Base-by-base conservation (phyloP, 768 basidiomycete species). In the Trametes gibbosa region DNA sequence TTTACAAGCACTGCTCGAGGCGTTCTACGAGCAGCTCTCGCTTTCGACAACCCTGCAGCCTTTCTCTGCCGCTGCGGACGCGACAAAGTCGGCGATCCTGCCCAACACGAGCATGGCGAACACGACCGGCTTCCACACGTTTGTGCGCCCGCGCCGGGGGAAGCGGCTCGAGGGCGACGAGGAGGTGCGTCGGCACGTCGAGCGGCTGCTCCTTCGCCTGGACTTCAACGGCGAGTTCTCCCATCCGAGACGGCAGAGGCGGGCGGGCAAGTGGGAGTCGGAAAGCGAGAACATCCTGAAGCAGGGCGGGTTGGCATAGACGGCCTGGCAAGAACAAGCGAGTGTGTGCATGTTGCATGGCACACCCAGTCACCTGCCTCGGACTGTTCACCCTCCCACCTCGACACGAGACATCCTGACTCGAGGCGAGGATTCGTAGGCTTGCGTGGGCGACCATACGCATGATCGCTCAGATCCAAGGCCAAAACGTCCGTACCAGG, bases 221-320 rank as follows among this genome's bases (percentile, higher is more conserved):
- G 94, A 96, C 73, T 90, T 94, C 70, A 94, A 92, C 65, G 90
- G 87, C 13, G 82, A 79, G 46, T 84, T 90, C 63, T 89, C 89
- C 16, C 81, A 76, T 32, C 77, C 78, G 13, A 72, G 73, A 40
- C 70, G 58, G 19, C 68, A 64, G 52, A 19, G 47, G 27, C 40
- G 61, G 62, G 67, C 66, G 79, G 81, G 75, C 67, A 54, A 75
- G 76, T 61, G 77, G 75, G 34, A 77, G 77, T 42, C 64, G 79
- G 56, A 70, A 59, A 74, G 50, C 16, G 66, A 66, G 54, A 64
- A 67, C 29, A 70, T 70, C 21, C 56, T 71, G 59, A 69, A 68
- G 65, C 66, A 69, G 40, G 69, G 68, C 14, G 69, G 68, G 35
- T 59, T 69, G 34, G 61, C 65, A 35, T 68, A 65, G 57, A 27